Conservation (phyloP, 805 yeast genomes). For the Ogataea polymorpha region DNA sequence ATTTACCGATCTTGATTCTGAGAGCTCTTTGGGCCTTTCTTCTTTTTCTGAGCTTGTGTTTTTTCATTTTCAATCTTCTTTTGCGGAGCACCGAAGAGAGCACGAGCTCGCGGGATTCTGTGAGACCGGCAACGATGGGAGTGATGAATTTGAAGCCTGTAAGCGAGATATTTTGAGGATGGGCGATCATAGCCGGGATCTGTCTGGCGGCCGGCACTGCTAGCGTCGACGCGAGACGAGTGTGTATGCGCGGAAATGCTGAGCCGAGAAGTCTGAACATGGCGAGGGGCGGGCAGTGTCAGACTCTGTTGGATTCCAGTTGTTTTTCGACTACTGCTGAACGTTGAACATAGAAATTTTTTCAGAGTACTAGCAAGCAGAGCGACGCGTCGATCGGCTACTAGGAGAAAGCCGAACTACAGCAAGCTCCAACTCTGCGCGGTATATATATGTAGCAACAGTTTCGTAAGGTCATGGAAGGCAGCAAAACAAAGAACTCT, state of each 20-base stretch:
- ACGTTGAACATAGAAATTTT: slow-evolving; percentile 4
- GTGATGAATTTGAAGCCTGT: slow-evolving; percentile 8
- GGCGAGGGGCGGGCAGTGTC: neutral
- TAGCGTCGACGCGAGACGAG: slow-evolving; percentile 8
- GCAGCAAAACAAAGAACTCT: neutral
- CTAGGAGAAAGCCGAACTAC: neutral
- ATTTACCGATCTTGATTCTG: slow-evolving; percentile 61
- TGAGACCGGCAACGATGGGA: slow-evolving; percentile 6
- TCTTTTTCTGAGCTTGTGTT: slow-evolving; percentile 95
- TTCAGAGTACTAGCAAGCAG: neutral
- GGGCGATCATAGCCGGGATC: neutral
- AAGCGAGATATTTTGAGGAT: slow-evolving; percentile 1
- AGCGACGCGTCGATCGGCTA: slow-evolving; percentile 11
- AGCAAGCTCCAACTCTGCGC: neutral
- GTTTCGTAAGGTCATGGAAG: neutral
- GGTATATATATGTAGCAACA: slow-evolving; percentile 1
- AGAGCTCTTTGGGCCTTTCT: slow-evolving; percentile 88
- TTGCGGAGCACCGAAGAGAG: slow-evolving; percentile 75
- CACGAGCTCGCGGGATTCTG: slow-evolving; percentile 28
- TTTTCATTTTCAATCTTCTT: slow-evolving; percentile 94
- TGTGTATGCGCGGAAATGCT: slow-evolving; percentile 3
- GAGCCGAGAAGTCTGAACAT: slow-evolving; percentile 8
- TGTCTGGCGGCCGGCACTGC: neutral
- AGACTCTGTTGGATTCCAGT: neutral
- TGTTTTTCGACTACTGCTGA: neutral